Percentiles rank a stretch among this genome's conserved stretches.
Evolutionary conservation across 2,329 filamentous ascomycete species (phyloP).

Genomic region (Teratosphaeria epicoccoides): DNA sequence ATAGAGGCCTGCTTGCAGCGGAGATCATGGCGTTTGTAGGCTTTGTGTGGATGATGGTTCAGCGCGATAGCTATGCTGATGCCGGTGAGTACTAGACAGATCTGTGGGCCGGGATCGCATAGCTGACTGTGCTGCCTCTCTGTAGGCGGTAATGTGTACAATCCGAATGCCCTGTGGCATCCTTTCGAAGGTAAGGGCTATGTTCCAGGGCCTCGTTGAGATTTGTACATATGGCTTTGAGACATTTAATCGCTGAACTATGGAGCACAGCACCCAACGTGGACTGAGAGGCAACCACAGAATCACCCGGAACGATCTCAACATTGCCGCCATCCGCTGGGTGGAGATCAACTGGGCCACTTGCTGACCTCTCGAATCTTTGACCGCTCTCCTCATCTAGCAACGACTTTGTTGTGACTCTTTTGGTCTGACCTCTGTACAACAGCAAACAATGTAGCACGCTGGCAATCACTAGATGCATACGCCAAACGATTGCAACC

Average conservation of each 20-base stretch:
- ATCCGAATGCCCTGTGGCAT: not conserved
- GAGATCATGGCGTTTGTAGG: conserved; percentile 1
- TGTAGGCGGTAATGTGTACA: not conserved
- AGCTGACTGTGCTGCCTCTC: not conserved
- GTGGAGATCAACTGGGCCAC: too few species aligned
- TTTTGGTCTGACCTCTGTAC: too few species aligned
- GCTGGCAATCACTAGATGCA: too few species aligned
- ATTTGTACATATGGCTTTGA: not conserved
- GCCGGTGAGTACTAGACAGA: not conserved
- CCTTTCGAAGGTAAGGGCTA: not conserved
- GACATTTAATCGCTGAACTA: too few species aligned
- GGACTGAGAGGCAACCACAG: too few species aligned
- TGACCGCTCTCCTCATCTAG: too few species aligned
- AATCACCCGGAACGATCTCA: too few species aligned
- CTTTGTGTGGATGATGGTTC: conserved; percentile 2
- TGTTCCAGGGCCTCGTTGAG: not conserved
- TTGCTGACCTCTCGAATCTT: too few species aligned
- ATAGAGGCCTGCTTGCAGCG: conserved; percentile 1
- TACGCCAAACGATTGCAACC: too few species aligned
- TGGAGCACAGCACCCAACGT: not conserved
- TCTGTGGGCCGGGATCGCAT: not conserved
- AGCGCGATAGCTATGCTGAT: not conserved
- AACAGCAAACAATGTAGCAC: too few species aligned
- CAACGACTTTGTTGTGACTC: too few species aligned
- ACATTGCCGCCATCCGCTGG: too few species aligned